phyloP scores from a whole-genome alignment of 2,329 filamentous ascomycete genomes.

The Cladophialophora chaetospira region DNA sequence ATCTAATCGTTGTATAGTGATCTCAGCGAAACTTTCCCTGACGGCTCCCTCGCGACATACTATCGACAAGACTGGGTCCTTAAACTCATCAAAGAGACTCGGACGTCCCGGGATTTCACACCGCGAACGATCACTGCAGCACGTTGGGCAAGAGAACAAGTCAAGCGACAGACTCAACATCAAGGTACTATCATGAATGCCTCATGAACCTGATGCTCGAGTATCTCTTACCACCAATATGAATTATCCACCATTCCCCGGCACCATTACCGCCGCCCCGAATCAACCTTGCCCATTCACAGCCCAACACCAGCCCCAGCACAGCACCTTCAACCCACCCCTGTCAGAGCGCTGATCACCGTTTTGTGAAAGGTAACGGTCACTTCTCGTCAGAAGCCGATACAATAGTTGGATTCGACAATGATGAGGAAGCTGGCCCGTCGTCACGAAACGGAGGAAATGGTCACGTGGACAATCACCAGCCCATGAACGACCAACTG shows the following conservation, averaged over 20 bases:
- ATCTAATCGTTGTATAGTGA: constrained; percentile 65
- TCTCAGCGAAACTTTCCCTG: constrained; percentile 88
- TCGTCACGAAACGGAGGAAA: constrained; percentile 21
- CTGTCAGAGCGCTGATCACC: constrained; percentile 31
- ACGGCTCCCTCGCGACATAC: constrained; percentile 77
- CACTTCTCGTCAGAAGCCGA: constrained; percentile 28
- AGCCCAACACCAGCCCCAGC: constrained; percentile 25
- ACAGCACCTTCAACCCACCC: constrained; percentile 20
- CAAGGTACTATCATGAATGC: constrained; percentile 36
- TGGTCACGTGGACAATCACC: constrained; percentile 24
- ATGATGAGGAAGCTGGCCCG: constrained; percentile 23
- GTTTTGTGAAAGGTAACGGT: constrained; percentile 26
- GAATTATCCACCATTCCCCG: constrained; percentile 23
- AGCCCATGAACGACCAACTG: constrained; percentile 3
- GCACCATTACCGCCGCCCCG: constrained; percentile 23
- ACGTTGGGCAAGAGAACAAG: constrained; percentile 94
- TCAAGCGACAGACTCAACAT: constrained; percentile 72
- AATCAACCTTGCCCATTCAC: constrained; percentile 16
- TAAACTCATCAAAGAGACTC: constrained; percentile 86
- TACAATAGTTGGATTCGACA: constrained; percentile 19
- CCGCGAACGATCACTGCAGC: constrained; percentile 88
- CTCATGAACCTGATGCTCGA: constrained; percentile 30
- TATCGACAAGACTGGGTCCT: constrained; percentile 94
- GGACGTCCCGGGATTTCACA: constrained; percentile 83
- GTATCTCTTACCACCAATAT: constrained; percentile 20